Evolutionary conservation across 495 filamentous ascomycete species (phyloP), one percentile per base, ranked within the genome.

Genomic region (Friedmanniomyces endolithicus): DNA sequence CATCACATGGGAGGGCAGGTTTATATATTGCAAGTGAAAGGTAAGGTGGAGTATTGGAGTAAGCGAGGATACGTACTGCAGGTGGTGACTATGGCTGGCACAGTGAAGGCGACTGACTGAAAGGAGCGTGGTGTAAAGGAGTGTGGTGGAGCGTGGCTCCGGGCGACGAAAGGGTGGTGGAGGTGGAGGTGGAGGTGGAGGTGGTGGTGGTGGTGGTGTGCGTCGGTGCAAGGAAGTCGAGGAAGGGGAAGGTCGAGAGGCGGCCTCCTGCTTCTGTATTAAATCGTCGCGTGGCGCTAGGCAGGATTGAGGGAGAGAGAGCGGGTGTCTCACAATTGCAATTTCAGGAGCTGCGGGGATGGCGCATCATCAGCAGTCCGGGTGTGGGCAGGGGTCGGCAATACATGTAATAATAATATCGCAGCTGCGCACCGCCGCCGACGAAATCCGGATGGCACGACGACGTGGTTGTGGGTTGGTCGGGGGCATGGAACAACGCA

Each of bases 71-170:
- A 35, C 23, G 11, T 19, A 17, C 24, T 31, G 47, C n/a, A 20
- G 49, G 49, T 37, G 49, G 49, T 8, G 27, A 9, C 27, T 31
- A 9, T 31, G 27, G 27, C 27, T 23, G 35, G 49, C 49, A 17
- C 49, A 52, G 49, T 52, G 19, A 50, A 1, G 49, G 49, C 49
- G 49, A 52, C 31, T 52, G 49, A 29, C 49, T 25, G 31, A 25
- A 29, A 19, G 25, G 19, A 14, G 31, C 41, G 16, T 41, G 31
- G 25, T n/a, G n/a, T n/a, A 31, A 50, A 50, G 3, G 47, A 50
- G 47, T 34, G 47, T 50, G 47, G 47, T 31, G 24, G 29, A 34
- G 29, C 25, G 25, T 33, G n/a, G 47, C 47, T 50, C 29, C 25
- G 1, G 19, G 47, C 24, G 25, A 31, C 8, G 19, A 22, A 29